Base-by-base conservation (phyloP, 2,329 filamentous ascomycete genomes). In the Talaromyces marneffei region DNA sequence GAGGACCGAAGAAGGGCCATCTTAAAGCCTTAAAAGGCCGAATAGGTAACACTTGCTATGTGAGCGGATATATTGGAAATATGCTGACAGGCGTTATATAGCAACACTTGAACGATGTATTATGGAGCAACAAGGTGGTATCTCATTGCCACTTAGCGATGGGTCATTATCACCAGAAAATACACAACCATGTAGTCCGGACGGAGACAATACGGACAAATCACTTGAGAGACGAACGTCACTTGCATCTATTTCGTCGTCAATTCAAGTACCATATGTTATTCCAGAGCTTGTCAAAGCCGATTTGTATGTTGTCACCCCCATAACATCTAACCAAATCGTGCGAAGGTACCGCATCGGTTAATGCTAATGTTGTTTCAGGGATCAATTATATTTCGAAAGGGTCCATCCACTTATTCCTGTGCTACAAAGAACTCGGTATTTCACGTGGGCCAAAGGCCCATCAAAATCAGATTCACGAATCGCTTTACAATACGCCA, bases 1-100 rank as follows among this genome's bases (percentile, higher is more conserved):
- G 92, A 74, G 92, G 92, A 2, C 92, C 92, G 1, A 96, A 96
- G 79, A 84, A 92, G 72, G 92, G 92, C 67, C 96, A 97, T 73
- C 92, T 96, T 64, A 96, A 96, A 23, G 70, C 69, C 1, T 62
- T 72, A 31, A 63, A 69, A 39, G 68, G 66, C 20, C 65, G 69
- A 57, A 71, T 72, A 56, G 68, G 70, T 70, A 63, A 25, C 18
- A 6, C 27, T 20, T 37, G 3, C 23, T 39, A 31, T 10, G 14
- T 35, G 39, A 44, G n/a, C 7, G 57, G 7, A 20, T 2, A 14
- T 61, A 39, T 46, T 59, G 60, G 52, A 54, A 9, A 8, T 12
- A 27, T 20, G 18, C 18, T 56, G 20, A 62, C 16, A 9, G 12
- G 10, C 23, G 8, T 44, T 14, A 1, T 27, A 29, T 59, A 70